phyloP scores from a whole-genome alignment of 495 filamentous ascomycete species.

The Penicillium canescens region DNA sequence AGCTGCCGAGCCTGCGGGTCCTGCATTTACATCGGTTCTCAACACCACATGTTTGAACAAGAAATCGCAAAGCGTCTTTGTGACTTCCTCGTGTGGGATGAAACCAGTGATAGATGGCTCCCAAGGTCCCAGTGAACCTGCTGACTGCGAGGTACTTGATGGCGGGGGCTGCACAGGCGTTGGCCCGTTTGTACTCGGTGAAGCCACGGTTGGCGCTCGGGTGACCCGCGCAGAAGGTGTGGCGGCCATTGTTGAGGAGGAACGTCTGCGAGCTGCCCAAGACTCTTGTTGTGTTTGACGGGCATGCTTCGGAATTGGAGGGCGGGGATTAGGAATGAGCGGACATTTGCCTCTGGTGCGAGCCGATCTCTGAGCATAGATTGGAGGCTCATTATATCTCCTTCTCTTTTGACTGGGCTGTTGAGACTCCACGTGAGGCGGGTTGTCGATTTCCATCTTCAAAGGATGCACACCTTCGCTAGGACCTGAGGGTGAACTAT shows the following conservation, averaged over 20 bases:
- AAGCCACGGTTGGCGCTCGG: slow-evolving; percentile 17
- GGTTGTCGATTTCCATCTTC: slow-evolving; percentile 28
- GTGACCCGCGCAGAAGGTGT: slow-evolving; percentile 19
- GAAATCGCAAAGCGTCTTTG: slow-evolving; percentile 70
- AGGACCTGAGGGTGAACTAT: slow-evolving; percentile 31
- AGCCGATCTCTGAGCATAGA: slow-evolving; percentile 44
- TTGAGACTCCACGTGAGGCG: slow-evolving; percentile 22
- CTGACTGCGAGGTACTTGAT: slow-evolving; percentile 3
- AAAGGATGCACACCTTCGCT: slow-evolving; percentile 16
- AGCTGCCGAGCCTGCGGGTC: slow-evolving; percentile 46
- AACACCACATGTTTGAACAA: slow-evolving; percentile 67
- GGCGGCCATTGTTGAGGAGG: slow-evolving; percentile 19
- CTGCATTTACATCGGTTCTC: slow-evolving; percentile 51
- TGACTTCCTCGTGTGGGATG: slow-evolving; percentile 67
- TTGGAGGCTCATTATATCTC: slow-evolving; percentile 47
- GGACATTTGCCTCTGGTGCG: slow-evolving; percentile 40
- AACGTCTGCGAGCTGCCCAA: slow-evolving; percentile 27
- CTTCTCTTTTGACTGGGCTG: slow-evolving; percentile 38
- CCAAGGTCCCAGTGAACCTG: slow-evolving; percentile 60
- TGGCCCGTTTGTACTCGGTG: slow-evolving; percentile 12
- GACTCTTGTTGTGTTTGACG: slow-evolving; percentile 24
- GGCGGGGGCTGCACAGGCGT: not conserved
- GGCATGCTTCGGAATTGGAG: slow-evolving; percentile 37
- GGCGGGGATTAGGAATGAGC: slow-evolving; percentile 36
- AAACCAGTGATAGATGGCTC: slow-evolving; percentile 69